Evolutionary conservation across 2,329 filamentous ascomycete species (phyloP).

Genomic region (Teratosphaeria nubilosa): DNA sequence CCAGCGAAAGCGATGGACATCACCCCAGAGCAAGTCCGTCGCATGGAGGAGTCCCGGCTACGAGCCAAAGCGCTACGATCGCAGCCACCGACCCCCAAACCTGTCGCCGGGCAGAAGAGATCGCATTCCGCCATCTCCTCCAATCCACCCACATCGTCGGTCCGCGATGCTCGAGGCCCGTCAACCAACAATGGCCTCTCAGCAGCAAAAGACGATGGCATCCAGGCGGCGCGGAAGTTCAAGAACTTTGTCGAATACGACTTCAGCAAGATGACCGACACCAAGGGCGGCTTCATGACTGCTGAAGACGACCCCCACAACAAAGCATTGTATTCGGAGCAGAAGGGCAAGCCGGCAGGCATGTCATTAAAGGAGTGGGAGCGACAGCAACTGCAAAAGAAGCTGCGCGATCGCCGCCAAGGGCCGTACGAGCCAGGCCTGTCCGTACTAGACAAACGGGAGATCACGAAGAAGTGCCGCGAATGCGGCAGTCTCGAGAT

Average conservation of each 20-base stretch:
- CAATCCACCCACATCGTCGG: slow-evolving; percentile 42
- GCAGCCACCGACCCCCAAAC: slow-evolving; percentile 55
- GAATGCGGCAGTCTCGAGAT: slow-evolving; percentile 82
- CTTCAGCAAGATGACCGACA: slow-evolving; percentile 95
- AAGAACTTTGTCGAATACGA: slow-evolving; percentile 95
- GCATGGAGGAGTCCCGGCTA: slow-evolving; percentile 71
- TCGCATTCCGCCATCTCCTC: slow-evolving; percentile 45
- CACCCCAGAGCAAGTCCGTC: slow-evolving; percentile 51
- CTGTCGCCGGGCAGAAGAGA: slow-evolving; percentile 56
- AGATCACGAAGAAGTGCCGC: slow-evolving; percentile 57
- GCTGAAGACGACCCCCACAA: slow-evolving; percentile 86
- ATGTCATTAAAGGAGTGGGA: slow-evolving; percentile 95
- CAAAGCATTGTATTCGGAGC: slow-evolving; percentile 55
- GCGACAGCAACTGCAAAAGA: slow-evolving; percentile 61
- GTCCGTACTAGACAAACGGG: slow-evolving; percentile 53
- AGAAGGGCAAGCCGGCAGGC: slow-evolving; percentile 58
- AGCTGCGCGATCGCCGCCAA: slow-evolving; percentile 60
- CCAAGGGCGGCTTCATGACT: slow-evolving; percentile 90
- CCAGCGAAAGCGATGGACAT: slow-evolving; percentile 35
- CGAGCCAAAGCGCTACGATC: slow-evolving; percentile 79
- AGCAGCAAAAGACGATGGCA: slow-evolving; percentile 38
- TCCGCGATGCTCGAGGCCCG: slow-evolving; percentile 55
- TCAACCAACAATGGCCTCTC: slow-evolving; percentile 22
- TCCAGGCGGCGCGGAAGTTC: slow-evolving; percentile 77
- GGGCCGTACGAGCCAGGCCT: slow-evolving; percentile 85